Evolutionary conservation across 2,329 filamentous ascomycete genomes (phyloP).

Genomic region (Neophaeococcomyces mojaviensis): DNA sequence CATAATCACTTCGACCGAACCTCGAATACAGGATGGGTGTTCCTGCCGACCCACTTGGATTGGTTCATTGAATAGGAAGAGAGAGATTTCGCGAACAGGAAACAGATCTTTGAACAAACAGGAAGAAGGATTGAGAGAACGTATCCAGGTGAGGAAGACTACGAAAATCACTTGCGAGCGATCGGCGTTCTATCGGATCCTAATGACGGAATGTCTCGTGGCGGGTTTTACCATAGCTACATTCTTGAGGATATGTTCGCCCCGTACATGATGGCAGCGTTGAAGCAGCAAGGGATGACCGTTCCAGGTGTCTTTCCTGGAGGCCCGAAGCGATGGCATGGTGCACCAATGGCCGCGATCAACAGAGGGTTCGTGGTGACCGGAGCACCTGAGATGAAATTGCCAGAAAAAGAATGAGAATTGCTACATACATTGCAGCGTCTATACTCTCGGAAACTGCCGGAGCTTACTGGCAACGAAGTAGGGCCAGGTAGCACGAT

Average conservation of each 20-base stretch:
- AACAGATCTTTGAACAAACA: not conserved
- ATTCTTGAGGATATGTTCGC: not conserved
- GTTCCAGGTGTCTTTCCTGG: not conserved
- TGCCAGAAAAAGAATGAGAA: conserved; percentile 5
- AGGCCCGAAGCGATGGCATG: not conserved
- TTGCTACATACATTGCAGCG: not conserved
- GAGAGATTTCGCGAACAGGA: not conserved
- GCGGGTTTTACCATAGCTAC: not conserved
- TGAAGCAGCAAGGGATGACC: not conserved
- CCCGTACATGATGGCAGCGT: not conserved
- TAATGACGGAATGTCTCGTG: not conserved
- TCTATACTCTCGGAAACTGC: conserved; percentile 2
- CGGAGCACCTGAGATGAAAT: not conserved
- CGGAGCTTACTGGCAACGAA: not conserved
- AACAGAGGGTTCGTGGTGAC: not conserved
- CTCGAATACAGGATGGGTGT: not conserved
- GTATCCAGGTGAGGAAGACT: conserved; percentile 1
- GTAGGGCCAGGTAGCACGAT: too few relatives aligned
- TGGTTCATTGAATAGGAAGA: not conserved
- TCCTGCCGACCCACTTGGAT: not conserved
- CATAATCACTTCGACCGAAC: too few relatives aligned
- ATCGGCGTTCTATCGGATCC: not conserved
- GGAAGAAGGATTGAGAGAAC: not conserved
- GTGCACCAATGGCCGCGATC: too few relatives aligned
- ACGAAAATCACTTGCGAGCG: not conserved